These are phyloP conservation scores for Aeminium ludgeri DNA, from an alignment of 495 filamentous ascomycete genomes.

Conservation along the genomic window DNA sequence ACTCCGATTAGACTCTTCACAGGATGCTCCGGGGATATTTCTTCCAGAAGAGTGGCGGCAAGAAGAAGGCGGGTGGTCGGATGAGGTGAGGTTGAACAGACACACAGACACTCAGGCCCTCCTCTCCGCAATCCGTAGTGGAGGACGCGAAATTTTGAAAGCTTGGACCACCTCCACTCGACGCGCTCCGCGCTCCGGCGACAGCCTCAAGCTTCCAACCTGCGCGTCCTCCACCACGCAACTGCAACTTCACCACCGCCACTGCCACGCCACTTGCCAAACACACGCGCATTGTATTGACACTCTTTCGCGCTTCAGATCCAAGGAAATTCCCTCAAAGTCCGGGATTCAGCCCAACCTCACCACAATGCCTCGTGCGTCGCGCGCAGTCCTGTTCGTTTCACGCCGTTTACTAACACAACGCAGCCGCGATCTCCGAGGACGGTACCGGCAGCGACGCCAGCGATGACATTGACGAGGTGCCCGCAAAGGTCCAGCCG, in stretches of 20 bases:
- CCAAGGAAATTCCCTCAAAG: not conserved
- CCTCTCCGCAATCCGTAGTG: no score
- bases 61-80: no score
- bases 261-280: not conserved
- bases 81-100: no score
- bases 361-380: slow-evolving; percentile 4
- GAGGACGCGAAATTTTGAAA: not conserved
- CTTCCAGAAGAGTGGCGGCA: not conserved
- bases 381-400: not conserved
- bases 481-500: slow-evolving; percentile 16
- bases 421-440: slow-evolving; percentile 22
- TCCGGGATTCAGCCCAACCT: not conserved
- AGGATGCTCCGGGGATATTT: not conserved
- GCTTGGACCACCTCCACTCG: not conserved
- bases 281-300: not conserved
- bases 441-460: slow-evolving; percentile 20
- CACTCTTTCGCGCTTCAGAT: not conserved
- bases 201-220: no score
- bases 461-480: slow-evolving; percentile 22
- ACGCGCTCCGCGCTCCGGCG: no score
- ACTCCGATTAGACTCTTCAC: no score
- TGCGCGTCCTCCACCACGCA: no score
- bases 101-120: no score
- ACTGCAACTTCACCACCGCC: not conserved
- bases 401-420: slow-evolving; percentile 4